Conservation (phyloP, 2,329 filamentous ascomycete genomes). For the Onygenales sp. region DNA sequence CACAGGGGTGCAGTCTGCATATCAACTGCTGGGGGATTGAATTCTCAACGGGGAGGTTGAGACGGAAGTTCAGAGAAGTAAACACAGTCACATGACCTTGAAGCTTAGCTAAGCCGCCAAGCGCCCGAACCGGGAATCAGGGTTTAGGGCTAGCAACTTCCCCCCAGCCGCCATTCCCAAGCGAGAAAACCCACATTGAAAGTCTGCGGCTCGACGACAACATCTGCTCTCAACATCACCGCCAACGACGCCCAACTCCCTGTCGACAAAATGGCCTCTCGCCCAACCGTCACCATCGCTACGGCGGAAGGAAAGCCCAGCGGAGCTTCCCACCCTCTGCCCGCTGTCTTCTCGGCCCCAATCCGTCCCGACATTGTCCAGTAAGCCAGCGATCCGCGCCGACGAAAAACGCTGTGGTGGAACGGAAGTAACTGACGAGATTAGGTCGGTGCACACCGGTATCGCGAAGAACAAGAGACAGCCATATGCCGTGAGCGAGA, state of each 20-base stretch:
- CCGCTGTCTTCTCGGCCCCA: slow-evolving; percentile 91
- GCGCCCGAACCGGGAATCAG: slow-evolving; percentile 16
- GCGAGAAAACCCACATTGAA: slow-evolving; percentile 35
- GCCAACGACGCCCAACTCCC: slow-evolving; percentile 30
- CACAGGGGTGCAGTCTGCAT: too few relatives aligned
- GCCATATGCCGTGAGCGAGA: slow-evolving; percentile 99
- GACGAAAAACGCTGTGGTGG: neutral
- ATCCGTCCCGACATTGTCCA: slow-evolving; percentile 99
- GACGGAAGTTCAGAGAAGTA: neutral
- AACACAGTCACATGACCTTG: neutral
- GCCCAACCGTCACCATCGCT: slow-evolving; percentile 96
- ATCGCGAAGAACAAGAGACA: slow-evolving; percentile 99
- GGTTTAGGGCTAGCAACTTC: slow-evolving; percentile 28
- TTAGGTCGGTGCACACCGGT: slow-evolving; percentile 76
- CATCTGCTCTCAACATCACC: slow-evolving; percentile 4
- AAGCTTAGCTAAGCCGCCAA: neutral
- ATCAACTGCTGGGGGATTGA: too few relatives aligned
- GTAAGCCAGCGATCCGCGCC: slow-evolving; percentile 44
- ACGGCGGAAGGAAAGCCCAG: slow-evolving; percentile 89
- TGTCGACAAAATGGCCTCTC: slow-evolving; percentile 68
- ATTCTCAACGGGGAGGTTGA: neutral
- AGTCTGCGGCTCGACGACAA: slow-evolving; percentile 5
- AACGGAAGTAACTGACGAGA: slow-evolving; percentile 23
- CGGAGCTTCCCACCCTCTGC: slow-evolving; percentile 82
- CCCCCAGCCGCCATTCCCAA: slow-evolving; percentile 23